Evolutionary conservation across 2,329 filamentous ascomycete species (phyloP), one percentile per base, ranked within the genome.

Genomic region (Exophiala dermatitidis): DNA sequence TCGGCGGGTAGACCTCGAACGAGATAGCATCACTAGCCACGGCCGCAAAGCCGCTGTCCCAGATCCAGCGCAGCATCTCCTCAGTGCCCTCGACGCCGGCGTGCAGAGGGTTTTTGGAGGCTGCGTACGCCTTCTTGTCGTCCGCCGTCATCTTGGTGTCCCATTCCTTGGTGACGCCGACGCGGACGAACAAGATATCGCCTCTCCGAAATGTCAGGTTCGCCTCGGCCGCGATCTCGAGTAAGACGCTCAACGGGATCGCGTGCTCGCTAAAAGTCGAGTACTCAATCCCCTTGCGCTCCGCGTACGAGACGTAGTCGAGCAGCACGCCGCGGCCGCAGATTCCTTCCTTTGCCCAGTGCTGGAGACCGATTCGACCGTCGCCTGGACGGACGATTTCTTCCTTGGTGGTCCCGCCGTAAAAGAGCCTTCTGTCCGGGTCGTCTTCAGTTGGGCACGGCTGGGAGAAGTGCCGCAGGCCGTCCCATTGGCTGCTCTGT

Each of bases 41-140:
- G 1, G 80, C 80, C 0, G 78, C 68, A 59, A 83, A 81, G 9
- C 71, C 68, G 46, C 75, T 71, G 50, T 81, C 74, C 78, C 79
- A 83, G 12, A 82, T 67, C 79, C 80, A 83, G 36, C 72, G 70
- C 9, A 80, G 69, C 4, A 73, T 74, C 3, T 70, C 71, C 10
- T 74, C 68, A 2, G 72, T 73, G 0, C 74, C 74, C 46, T 78
- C 71, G 1, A 80, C 68, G 0, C 78, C 79, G 50, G 72, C 47
- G 29, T 59, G 56, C 32, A 53, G 50, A 26, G 56, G 56, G n/a
- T 41, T 67, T 1, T 69, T 65, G 0, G 68, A 68, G 0, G 64
- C 53, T 0, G 60, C 57, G 4, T 64, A 63, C 4, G 65, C 63
- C 2, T 67, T 66, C 1, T 74, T 61, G 4, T 70, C 1, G 68